phyloP scores from a whole-genome alignment of 2,329 filamentous ascomycete genomes.

The Botrytis tulipae region DNA sequence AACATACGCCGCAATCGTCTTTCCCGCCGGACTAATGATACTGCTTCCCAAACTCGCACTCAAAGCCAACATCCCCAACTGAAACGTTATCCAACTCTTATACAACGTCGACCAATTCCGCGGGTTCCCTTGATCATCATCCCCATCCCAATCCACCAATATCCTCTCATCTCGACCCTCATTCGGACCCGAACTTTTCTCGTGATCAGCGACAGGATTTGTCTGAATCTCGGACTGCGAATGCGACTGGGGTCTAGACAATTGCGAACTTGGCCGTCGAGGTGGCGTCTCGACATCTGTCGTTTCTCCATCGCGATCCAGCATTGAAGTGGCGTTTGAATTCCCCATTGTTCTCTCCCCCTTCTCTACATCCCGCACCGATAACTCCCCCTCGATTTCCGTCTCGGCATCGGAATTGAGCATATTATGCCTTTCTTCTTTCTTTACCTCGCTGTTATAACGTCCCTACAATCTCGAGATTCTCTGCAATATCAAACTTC shows the following conservation, averaged over 20 bases:
- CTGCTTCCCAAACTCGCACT: conserved; percentile 49
- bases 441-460: background rate
- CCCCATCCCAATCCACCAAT: conserved; percentile 63
- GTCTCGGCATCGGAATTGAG: conserved; percentile 5
- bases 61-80: conserved; percentile 51
- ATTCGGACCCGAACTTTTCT: background rate
- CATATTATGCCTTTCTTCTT: background rate
- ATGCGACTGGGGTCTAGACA: background rate
- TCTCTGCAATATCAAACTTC: background rate
- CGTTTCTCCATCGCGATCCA: background rate
- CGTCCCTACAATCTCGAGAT: background rate
- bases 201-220: background rate
- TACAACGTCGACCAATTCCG: conserved; percentile 45
- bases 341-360: background rate
- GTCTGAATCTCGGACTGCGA: background rate
- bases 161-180: conserved; percentile 60
- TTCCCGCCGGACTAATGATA: conserved; percentile 49
- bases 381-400: background rate
- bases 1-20: conserved; percentile 44
- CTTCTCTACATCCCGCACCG: background rate
- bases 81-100: conserved; percentile 49
- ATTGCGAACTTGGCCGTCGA: background rate
- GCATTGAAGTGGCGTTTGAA: background rate
- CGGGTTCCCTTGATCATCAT: conserved; percentile 45
- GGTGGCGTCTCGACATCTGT: conserved; percentile 14